Base-by-base conservation (phyloP, 192 early-diverging fungal species). In the Paraglomus brasilianum region DNA sequence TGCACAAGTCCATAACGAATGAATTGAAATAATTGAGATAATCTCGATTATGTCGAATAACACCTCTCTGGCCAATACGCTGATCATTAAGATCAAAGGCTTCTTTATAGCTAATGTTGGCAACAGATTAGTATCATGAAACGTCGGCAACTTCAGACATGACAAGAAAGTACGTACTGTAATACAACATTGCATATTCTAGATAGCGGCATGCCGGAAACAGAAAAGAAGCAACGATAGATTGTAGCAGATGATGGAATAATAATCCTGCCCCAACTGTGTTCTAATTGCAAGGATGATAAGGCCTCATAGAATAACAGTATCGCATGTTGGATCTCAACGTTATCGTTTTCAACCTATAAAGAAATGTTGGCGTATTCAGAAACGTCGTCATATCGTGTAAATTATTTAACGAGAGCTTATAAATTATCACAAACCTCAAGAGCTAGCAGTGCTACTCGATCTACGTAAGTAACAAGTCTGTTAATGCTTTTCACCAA, bases 1-100 rank as follows among this genome's bases (percentile, higher is more conserved):
- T 81, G 46, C 79, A 85, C 8, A 82, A 72, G 41, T 85, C 83
- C 76, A 80, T 81, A 5, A 82, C 81, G 64, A 74, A 81, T 11
- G 79, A 77, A 72, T 85, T 85, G 60, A 85, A 85, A 40, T 71
- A 71, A 45, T 78, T 71, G 21, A 85, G 72, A 55, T 81, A 78
- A 5, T 77, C 73, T 24, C 72, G 61, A 22, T 63, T 80, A 53
- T 74, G 70, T 38, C 53, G 73, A n/a, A n/a, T n/a, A 17, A 45
- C 66, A 30, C 78, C 75, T 62, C 30, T 72, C 58, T 21, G 4
- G 10, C 53, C 57, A 14, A 21, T 43, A 21, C 69, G 61, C n/a
- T 70, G 45, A 9, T 82, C 79, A 50, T 69, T 77, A 1, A 66
- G 70, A 50, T 81, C 71, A 68, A 81, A 82, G 0, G 81, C 77